Base-by-base conservation (phyloP, 495 filamentous ascomycete species). In the Beverwykella pulmonaria region DNA sequence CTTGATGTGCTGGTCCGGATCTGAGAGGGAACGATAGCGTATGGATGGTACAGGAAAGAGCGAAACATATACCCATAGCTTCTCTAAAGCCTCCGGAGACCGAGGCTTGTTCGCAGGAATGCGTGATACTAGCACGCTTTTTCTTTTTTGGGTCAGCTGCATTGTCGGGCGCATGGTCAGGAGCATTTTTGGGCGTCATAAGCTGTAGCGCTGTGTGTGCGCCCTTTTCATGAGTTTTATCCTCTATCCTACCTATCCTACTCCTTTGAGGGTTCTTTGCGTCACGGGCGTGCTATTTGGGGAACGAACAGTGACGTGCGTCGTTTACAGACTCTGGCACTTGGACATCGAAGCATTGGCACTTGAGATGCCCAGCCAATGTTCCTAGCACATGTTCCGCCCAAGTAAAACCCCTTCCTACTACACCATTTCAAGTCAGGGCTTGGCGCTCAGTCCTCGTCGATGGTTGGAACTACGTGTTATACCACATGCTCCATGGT, bases 1-100 rank as follows among this genome's bases (percentile, higher is more conserved):
- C 34, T 79, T 53, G 76, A 78, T 65, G 75, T 78, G 17, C 23
- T 74, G 29, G 62, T 78, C 14, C 63, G 75, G 57, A 61, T 78
- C 30, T 77, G 55, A 74, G 25, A 55, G 53, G n/a, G 10, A 2
- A 20, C 8, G 19, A 30, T 32, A n/a, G 27, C 17, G 12, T 20
- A 23, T 27, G 5, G 10, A 25, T 19, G 17, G 2, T n/a, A 44
- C 39, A 44, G 5, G 39, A 44, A n/a, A 9, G 39, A 44, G 17
- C 39, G 2, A 44, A 4, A 44, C 39, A 44, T 44, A 44, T 44
- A 44, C 39, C 39, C 39, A 2, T 44, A n/a, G 34, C 22, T 10
- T 10, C 1, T 59, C 4, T 25, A 12, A 26, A 29, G 53, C 4
- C 19, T 56, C 19, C 6, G 12, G 29, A 19, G 50, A 15, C 20